These are phyloP conservation scores for Coemansia erecta DNA, from an alignment of 192 early-diverging fungal species.

Conservation along the genomic window DNA sequence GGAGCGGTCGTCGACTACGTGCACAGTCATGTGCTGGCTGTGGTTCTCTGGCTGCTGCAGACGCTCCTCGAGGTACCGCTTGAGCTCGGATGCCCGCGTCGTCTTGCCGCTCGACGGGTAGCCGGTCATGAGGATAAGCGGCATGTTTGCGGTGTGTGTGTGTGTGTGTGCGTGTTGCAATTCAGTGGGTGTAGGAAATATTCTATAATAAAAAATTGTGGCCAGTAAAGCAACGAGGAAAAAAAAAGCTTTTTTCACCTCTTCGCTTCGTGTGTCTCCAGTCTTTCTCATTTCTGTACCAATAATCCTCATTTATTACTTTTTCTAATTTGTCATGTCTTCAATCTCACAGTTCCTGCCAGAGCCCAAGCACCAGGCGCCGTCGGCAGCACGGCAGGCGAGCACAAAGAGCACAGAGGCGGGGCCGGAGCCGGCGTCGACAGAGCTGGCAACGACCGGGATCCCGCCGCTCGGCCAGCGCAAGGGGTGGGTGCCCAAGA, in stretches of 20 bases:
- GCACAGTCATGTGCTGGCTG: slow-evolving; percentile 62
- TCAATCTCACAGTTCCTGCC: slow-evolving; percentile 52
- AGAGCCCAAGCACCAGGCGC: slow-evolving; percentile 35
- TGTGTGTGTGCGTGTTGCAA: slow-evolving; percentile 1
- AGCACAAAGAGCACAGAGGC: not conserved
- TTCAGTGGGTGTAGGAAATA: slow-evolving; percentile 6
- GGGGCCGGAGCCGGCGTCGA: not conserved
- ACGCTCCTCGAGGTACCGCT: slow-evolving; percentile 54
- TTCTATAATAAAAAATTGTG: no score
- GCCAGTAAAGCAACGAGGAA: not conserved
- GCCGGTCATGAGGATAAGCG: slow-evolving; percentile 85
- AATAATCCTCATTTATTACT: no score
- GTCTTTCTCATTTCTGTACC: not conserved
- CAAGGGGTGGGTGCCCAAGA: slow-evolving; percentile 74
- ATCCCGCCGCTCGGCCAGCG: slow-evolving; percentile 82
- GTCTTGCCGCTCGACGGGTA: slow-evolving; percentile 91
- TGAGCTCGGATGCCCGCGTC: slow-evolving; percentile 71
- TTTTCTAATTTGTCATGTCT: slow-evolving; percentile 19
- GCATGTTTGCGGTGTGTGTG: slow-evolving; percentile 64
- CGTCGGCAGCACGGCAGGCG: not conserved
- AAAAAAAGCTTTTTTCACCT: slow-evolving; percentile 1
- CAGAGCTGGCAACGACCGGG: not conserved
- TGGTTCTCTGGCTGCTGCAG: slow-evolving; percentile 37
- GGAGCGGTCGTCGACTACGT: slow-evolving; percentile 73
- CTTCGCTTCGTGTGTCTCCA: no score